Base-by-base conservation (phyloP, 2,329 filamentous ascomycete species). In the Xylariomycetidae sp. region DNA sequence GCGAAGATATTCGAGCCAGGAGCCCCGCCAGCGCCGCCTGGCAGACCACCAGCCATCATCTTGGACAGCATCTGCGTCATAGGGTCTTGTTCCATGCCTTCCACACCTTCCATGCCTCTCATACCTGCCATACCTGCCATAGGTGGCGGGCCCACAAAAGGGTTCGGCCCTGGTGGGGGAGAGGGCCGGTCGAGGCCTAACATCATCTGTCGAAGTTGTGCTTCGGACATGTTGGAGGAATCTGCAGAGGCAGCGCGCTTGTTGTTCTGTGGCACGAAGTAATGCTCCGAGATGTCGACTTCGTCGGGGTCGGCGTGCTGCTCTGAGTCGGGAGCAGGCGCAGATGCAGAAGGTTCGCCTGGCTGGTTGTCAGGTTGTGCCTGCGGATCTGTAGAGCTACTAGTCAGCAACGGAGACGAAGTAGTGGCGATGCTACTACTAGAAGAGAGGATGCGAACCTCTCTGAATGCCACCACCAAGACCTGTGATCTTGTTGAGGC, bases 251-350 rank as follows among this genome's bases (percentile, higher is more conserved):
- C 50, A 32, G 64, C 50, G 32, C 63, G 60, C 15, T 62, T 48
- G 25, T 65, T 63, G 8, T 61, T 59, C 16, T 63, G 59, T 2
- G 79, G 79, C 20, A 70, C 60, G 59, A 82, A 84, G 59, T 72
- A 80, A 60, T 85, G 82, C 43, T 81, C 62, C n/a, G 82, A 85
- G 46, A 90, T 87, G 56, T 89, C 84, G 43, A 86, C 72, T 57
- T 88, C 85, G 5, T 79, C 82, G 5, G 84, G 84, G 49, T 85
- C 81, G 36, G 69, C 76, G 18, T 57, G 54, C 15, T 57, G 43
- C 18, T 52, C 32, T 6, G 53, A 25, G 24, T 50, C 31, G 25
- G 60, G 47, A 12, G 56, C 15, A 27, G 43, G 33, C 15, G 28
- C 27, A 9, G 37, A 27, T 4, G 38, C 25, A 4, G 26, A 26